A percentile compares a stretch with the other conserved stretches of the same genome.
Conservation (phyloP, 1,139 yeast genomes). For the Diutina scorzettiae region DNA sequence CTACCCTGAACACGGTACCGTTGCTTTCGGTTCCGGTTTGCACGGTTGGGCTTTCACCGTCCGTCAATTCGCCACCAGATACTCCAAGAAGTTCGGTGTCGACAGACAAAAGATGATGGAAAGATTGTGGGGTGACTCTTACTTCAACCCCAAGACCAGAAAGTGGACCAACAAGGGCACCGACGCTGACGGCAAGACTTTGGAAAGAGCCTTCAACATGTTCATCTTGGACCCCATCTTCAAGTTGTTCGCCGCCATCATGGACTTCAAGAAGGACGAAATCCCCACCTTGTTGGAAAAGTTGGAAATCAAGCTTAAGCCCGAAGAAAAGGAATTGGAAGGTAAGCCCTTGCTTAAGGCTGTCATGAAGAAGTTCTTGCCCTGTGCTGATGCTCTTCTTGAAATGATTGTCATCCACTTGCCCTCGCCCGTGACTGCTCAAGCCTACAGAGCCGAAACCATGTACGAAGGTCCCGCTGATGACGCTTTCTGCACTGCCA, state of each 20-base stretch:
- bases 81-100: slow-evolving; percentile 99
- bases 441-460: slow-evolving; percentile 97
- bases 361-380: slow-evolving; percentile 99
- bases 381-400: slow-evolving; percentile 99
- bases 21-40: slow-evolving; percentile 99
- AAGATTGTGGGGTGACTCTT: slow-evolving; percentile 99
- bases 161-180: slow-evolving; percentile 97
- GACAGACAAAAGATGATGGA: slow-evolving; percentile 97
- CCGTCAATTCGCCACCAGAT: slow-evolving; percentile 97
- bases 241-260: slow-evolving; percentile 90
- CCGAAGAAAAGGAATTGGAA: slow-evolving; percentile 93
- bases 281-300: slow-evolving; percentile 80
- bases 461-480: slow-evolving; percentile 99
- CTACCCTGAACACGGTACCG: slow-evolving; percentile 98
- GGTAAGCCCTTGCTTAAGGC: slow-evolving; percentile 98
- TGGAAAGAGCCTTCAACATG: slow-evolving; percentile 99
- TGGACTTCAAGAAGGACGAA: slow-evolving; percentile 97
- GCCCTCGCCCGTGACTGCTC: slow-evolving; percentile 99
- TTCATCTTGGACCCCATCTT: slow-evolving; percentile 98
- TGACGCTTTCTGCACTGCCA: slow-evolving; percentile 83
- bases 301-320: slow-evolving; percentile 83
- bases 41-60: slow-evolving; percentile 99
- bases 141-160: slow-evolving; percentile 99
- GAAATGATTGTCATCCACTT: slow-evolving; percentile 98
- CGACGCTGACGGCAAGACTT: slow-evolving; percentile 89